Percentiles rank a stretch among this genome's conserved stretches.
phyloP scores from a whole-genome alignment of 2,329 filamentous ascomycete species.

The Claviceps humidiphila region DNA sequence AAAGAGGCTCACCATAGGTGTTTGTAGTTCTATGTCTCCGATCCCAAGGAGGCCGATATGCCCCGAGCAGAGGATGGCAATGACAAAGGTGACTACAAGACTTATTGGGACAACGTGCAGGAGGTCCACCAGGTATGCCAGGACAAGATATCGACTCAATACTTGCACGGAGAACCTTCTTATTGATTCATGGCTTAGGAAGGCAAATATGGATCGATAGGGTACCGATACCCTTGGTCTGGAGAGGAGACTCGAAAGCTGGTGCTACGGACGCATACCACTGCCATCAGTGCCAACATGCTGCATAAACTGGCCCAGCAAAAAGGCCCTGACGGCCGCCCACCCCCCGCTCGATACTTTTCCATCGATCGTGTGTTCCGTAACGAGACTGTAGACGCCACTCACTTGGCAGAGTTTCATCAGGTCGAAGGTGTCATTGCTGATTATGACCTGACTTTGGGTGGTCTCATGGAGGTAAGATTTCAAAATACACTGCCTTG shows the following conservation, averaged over 20 bases:
- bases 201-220: conserved; percentile 88
- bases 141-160: background rate
- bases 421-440: conserved; percentile 98
- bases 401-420: conserved; percentile 95
- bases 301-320: conserved; percentile 77
- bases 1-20: background rate
- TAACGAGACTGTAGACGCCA: conserved; percentile 94
- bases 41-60: conserved; percentile 63
- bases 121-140: conserved; percentile 56
- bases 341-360: conserved; percentile 77
- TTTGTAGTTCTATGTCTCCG: conserved; percentile 72
- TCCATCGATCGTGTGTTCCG: conserved; percentile 97
- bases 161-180: background rate
- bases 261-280: conserved; percentile 92
- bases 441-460: conserved; percentile 84
- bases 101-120: conserved; percentile 80
- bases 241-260: conserved; percentile 72
- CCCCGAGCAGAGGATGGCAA: conserved; percentile 34
- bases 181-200: conserved; percentile 21
- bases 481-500: background rate
- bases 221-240: conserved; percentile 91
- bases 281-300: conserved; percentile 79
- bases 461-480: conserved; percentile 61
- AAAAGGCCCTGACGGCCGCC: conserved; percentile 56
- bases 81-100: conserved; percentile 54